Conservation (phyloP, 225 moss, liverwort and hornwort genomes). For the Asterella californica region DNA sequence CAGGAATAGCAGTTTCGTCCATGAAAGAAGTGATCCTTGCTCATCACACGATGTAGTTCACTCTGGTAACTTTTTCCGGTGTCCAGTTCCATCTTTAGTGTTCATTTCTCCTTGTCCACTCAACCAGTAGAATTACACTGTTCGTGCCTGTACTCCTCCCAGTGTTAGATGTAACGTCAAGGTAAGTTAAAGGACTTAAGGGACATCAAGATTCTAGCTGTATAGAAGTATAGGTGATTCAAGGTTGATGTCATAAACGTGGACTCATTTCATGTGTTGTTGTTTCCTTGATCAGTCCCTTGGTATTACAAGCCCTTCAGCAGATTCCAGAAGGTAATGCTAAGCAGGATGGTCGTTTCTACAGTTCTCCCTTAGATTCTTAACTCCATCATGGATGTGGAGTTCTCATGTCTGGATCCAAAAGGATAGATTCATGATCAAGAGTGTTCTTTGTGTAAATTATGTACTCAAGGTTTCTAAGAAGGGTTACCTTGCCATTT, state of each 20-base stretch:
- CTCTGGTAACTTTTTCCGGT: not conserved
- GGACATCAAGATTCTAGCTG: not conserved
- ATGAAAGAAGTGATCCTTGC: not conserved
- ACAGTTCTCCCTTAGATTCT: no score
- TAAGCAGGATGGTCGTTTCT: no score
- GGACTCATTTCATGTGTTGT: constrained; percentile 4
- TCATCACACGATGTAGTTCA: not conserved
- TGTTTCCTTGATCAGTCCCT: constrained; percentile 34
- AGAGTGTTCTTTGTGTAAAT: not conserved
- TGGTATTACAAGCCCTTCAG: constrained; percentile 37
- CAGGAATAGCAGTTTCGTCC: not conserved
- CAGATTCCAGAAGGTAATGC: constrained; percentile 43
- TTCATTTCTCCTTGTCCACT: not conserved
- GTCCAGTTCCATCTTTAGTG: not conserved
- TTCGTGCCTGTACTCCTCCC: no score
- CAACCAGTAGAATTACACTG: not conserved
- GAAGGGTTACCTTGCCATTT: constrained; percentile 4
- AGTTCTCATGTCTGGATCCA: not conserved
- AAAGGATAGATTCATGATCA: not conserved
- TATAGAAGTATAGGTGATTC: not conserved
- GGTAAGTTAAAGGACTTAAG: no score
- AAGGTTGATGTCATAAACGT: not conserved
- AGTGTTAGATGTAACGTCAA: no score
- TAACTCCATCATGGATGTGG: not conserved
- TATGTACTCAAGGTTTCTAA: not conserved